phyloP scores from a whole-genome alignment of 2,329 filamentous ascomycete genomes.

The Botrytis aclada region DNA sequence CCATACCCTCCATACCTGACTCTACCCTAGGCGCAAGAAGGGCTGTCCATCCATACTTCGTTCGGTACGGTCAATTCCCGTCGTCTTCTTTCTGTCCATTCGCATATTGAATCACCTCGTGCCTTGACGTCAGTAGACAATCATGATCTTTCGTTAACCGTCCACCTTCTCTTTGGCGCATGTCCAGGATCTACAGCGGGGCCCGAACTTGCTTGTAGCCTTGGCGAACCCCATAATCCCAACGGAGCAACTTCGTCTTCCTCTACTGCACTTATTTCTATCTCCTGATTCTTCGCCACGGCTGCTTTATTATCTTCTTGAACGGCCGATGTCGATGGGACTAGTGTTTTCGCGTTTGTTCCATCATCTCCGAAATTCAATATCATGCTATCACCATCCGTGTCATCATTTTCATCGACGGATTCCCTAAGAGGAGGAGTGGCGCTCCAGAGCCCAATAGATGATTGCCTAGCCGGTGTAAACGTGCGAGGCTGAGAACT shows the following conservation, averaged over 20 bases:
- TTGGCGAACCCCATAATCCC: constrained; percentile 46
- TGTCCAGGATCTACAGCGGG: constrained; percentile 47
- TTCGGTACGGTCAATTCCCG: too few species aligned
- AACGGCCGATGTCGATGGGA: background rate
- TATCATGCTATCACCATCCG: constrained; percentile 41
- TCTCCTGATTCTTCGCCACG: background rate
- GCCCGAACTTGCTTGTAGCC: constrained; percentile 17
- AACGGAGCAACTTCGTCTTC: constrained; percentile 40
- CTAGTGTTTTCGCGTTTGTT: background rate
- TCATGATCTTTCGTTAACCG: constrained; percentile 45
- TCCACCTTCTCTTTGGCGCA: constrained; percentile 51
- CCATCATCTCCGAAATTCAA: constrained; percentile 47
- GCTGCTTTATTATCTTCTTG: constrained; percentile 11
- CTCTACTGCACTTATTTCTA: constrained; percentile 12
- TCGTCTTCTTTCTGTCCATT: background rate
- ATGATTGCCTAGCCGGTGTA: constrained; percentile 34
- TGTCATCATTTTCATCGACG: constrained; percentile 42
- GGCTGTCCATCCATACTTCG: background rate
- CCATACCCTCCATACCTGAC: background rate
- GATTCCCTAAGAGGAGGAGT: constrained; percentile 46
- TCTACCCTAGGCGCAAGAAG: background rate
- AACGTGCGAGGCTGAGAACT: constrained; percentile 28
- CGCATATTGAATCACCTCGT: background rate
- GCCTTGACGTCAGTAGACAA: background rate
- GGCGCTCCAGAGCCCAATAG: constrained; percentile 50